These are phyloP conservation scores for Ophiognomonia clavigignenti-juglandacearum DNA, from an alignment of 2,329 filamentous ascomycete genomes.

Conservation along the genomic window DNA sequence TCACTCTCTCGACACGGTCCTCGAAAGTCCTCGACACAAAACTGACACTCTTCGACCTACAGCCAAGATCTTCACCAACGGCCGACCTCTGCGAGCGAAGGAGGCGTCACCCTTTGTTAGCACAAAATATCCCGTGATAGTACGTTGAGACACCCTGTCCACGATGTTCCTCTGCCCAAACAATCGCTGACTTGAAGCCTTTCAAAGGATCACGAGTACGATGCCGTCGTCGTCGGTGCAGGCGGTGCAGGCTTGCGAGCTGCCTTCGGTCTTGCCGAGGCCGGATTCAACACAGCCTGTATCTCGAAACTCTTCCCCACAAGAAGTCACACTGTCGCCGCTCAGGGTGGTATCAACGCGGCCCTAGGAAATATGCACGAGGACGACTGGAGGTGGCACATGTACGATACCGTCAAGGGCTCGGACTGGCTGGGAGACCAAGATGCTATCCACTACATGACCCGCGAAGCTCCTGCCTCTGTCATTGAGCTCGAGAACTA, in stretches of 20 bases:
- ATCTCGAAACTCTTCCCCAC: conserved; percentile 86
- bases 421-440: conserved; percentile 97
- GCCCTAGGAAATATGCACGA: conserved; percentile 94
- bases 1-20: not conserved
- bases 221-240: conserved; percentile 89
- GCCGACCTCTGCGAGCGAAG: conserved; percentile 78
- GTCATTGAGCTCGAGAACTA: conserved; percentile 97
- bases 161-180: not conserved
- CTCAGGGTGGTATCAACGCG: conserved; percentile 81
- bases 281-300: conserved; percentile 81
- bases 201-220: conserved; percentile 87
- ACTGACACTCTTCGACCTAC: conserved; percentile 14
- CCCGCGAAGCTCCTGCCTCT: conserved; percentile 82
- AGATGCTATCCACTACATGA: conserved; percentile 99
- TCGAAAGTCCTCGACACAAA: conserved; percentile 1
- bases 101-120: conserved; percentile 84
- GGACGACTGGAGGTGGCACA: conserved; percentile 98
- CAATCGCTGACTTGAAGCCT: conserved; percentile 17
- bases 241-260: conserved; percentile 78
- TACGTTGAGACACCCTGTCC: conserved; percentile 42
- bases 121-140: conserved; percentile 90
- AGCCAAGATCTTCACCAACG: conserved; percentile 82
- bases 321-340: conserved; percentile 77
- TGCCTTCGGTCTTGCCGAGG: conserved; percentile 81
- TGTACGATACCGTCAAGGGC: conserved; percentile 98